Conservation (phyloP, 306 rosid species). For the Cucumis cinereus region DNA sequence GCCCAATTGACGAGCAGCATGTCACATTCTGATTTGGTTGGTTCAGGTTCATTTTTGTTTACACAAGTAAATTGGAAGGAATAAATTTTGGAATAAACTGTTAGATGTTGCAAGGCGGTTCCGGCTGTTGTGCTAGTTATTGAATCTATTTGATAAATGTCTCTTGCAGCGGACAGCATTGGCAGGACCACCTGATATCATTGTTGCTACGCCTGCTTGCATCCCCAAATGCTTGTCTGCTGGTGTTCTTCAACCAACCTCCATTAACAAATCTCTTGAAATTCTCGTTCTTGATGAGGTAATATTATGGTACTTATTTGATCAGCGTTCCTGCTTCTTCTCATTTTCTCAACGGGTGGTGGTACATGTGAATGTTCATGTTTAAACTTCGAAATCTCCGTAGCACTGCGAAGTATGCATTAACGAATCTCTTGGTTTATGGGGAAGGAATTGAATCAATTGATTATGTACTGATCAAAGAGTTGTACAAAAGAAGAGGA, state of each 20-base stretch:
- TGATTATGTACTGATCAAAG: background rate
- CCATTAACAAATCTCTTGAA: conserved; percentile 53
- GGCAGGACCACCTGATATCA: conserved; percentile 66
- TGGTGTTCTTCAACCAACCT: conserved; percentile 39
- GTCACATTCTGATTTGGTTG: conserved; percentile 61
- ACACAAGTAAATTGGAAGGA: background rate
- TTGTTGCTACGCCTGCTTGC: conserved; percentile 90
- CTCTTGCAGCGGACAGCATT: conserved; percentile 55
- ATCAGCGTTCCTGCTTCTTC: background rate
- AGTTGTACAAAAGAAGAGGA: background rate
- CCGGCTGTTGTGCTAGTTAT: background rate
- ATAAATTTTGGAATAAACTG: background rate
- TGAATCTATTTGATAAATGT: conserved; percentile 6
- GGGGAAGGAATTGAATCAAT: background rate
- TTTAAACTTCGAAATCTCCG: background rate
- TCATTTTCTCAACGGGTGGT: background rate
- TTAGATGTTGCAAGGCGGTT: background rate
- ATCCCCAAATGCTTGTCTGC: conserved; percentile 65
- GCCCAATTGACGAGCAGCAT: conserved; percentile 70
- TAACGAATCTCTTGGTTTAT: too few species aligned
- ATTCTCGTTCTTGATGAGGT: conserved; percentile 98
- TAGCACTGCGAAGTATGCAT: background rate
- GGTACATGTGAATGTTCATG: background rate
- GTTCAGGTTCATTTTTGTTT: conserved; percentile 13
- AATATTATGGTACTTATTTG: background rate